phyloP scores from a whole-genome alignment of 768 basidiomycete species.

The Macrolepiota albuminosa region DNA sequence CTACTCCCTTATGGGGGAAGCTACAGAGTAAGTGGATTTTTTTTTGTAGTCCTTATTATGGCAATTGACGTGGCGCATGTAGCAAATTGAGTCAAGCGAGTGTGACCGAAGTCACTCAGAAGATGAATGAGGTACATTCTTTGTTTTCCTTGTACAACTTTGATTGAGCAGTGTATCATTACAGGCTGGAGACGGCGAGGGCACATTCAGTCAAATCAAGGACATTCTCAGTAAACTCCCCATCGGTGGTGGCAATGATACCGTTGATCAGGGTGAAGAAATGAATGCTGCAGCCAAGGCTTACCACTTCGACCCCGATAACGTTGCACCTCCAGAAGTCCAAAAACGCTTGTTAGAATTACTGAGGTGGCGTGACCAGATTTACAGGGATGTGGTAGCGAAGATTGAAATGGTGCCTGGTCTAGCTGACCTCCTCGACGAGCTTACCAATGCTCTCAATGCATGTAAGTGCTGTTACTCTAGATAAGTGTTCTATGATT shows the following conservation, averaged over 20 bases:
- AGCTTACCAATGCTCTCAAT: slow-evolving; percentile 60
- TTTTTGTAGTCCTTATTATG: neutral
- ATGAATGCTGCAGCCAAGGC: slow-evolving; percentile 52
- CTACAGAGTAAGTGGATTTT: slow-evolving; percentile 44
- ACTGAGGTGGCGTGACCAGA: slow-evolving; percentile 59
- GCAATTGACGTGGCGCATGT: slow-evolving; percentile 5
- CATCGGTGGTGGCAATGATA: slow-evolving; percentile 45
- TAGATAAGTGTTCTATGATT: neutral
- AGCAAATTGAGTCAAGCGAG: slow-evolving; percentile 58
- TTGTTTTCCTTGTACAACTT: neutral
- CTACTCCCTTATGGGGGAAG: slow-evolving; percentile 61
- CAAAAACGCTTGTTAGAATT: slow-evolving; percentile 51
- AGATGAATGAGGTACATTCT: slow-evolving; percentile 36
- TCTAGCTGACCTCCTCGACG: slow-evolving; percentile 49
- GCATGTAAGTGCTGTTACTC: slow-evolving; percentile 40
- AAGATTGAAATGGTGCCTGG: slow-evolving; percentile 68
- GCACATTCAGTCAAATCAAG: slow-evolving; percentile 35
- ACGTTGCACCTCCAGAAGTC: slow-evolving; percentile 60
- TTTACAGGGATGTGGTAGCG: slow-evolving; percentile 47
- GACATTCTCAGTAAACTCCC: slow-evolving; percentile 44
- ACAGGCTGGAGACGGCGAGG: slow-evolving; percentile 27
- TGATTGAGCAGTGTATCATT: neutral
- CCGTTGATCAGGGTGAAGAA: slow-evolving; percentile 49
- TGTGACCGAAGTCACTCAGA: slow-evolving; percentile 51
- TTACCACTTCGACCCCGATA: slow-evolving; percentile 58